Evolutionary conservation across 768 basidiomycete species (phyloP), one percentile per base, ranked within the genome.

Genomic region (Serendipita sp.): DNA sequence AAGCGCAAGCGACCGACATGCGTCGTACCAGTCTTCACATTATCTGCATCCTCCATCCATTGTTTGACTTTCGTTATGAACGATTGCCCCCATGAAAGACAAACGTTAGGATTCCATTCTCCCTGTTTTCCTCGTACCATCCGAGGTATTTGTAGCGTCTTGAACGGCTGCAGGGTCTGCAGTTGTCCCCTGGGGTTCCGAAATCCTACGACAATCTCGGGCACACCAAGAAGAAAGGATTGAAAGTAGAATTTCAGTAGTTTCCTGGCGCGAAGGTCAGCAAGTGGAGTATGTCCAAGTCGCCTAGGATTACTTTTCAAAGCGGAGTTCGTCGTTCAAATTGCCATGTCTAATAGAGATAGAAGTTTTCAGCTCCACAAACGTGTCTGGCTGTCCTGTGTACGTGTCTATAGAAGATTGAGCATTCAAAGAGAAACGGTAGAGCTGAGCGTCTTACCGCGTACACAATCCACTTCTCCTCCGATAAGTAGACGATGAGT

Each of bases 191-290:
- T 74, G 15, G 84, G 85, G 35, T 85, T 90, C 54, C 91, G 84
- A 72, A 94, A 94, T 63, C 91, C 91, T 32, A 94, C 90, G 8
- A 91, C 73, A 62, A 94, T 85, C 73, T 89, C 86, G 23, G 91
- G 91, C n/a, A 94, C 90, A 58, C 91, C 92, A 64, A 94, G 81
- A 32, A 94, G 80, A 73, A 91, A 93, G 0, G 90, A 92, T 70
- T 94, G 91, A 66, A 91, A 83, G 77, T 92, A 93, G 74, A 91
- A 91, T 70, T 90, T 92, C 65, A 94, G 81, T n/a, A 94, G 76
- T 72, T 94, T 94, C 73, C 88, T 91, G 32, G 71, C 63, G 65
- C 64, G 11, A 32, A 35, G 5, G 36, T 44, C 38, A 48, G 44
- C 65, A 4, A 48, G 46, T 48, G n/a, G 46, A 28, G 3, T 7